Percentiles rank a stretch among this genome's conserved stretches.
These are phyloP conservation scores for Sporothrix euskadiensis DNA, from an alignment of 2,329 filamentous ascomycete genomes.

Conservation along the genomic window DNA sequence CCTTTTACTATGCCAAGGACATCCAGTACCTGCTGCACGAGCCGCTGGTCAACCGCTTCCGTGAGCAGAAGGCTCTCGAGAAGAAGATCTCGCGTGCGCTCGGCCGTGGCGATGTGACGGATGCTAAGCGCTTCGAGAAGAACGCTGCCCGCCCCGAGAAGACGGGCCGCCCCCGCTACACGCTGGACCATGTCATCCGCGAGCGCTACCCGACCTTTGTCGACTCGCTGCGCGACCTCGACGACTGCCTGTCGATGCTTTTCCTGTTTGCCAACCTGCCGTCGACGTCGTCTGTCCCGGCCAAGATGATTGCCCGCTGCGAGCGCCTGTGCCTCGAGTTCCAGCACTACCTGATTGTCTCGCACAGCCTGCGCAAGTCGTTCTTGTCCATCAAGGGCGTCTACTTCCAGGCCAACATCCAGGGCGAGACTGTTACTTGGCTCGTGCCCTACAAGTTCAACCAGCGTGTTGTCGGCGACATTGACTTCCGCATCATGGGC, in stretches of 20 bases:
- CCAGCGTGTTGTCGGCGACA: conserved; percentile 86
- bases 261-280: conserved; percentile 97
- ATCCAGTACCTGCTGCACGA: conserved; percentile 98
- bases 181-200: conserved; percentile 93
- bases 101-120: conserved; percentile 84
- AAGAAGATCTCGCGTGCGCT: conserved; percentile 96
- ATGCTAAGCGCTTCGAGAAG: conserved; percentile 81
- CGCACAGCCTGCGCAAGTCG: conserved; percentile 88
- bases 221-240: conserved; percentile 89
- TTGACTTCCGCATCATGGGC: conserved; percentile 98
- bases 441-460: conserved; percentile 98
- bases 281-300: conserved; percentile 82
- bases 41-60: conserved; percentile 89
- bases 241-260: conserved; percentile 94
- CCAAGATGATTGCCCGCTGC: conserved; percentile 94
- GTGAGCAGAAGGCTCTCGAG: conserved; percentile 92
- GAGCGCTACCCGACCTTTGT: conserved; percentile 97
- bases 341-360: conserved; percentile 94
- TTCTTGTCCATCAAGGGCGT: conserved; percentile 99
- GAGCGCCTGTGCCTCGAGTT: conserved; percentile 93
- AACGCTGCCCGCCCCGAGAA: conserved; percentile 88
- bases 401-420: conserved; percentile 97
- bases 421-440: conserved; percentile 96
- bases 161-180: conserved; percentile 85
- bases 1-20: conserved; percentile 90